These are phyloP conservation scores for Rhynchosporium agropyri DNA, from an alignment of 2,329 filamentous ascomycete genomes.

Conservation along the genomic window DNA sequence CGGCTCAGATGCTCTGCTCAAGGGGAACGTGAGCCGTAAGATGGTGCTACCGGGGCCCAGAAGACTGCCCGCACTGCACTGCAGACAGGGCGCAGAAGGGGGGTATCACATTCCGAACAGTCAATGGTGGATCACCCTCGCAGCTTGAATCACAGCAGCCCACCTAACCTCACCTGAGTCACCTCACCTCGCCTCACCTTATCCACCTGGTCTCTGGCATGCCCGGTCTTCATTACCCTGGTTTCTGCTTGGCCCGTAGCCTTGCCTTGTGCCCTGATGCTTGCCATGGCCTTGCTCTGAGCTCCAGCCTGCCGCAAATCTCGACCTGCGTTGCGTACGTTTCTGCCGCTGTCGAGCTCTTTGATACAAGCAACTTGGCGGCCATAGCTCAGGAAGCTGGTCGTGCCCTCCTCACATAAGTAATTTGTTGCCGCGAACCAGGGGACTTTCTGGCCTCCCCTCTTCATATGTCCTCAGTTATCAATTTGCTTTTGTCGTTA, in stretches of 20 bases:
- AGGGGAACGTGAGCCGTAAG: slow-evolving; percentile 10
- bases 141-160: slow-evolving; percentile 23
- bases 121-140: slow-evolving; percentile 37
- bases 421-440: slow-evolving; percentile 30
- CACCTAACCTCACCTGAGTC: background rate
- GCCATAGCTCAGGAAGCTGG: slow-evolving; percentile 32
- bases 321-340: slow-evolving; percentile 26
- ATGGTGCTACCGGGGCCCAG: slow-evolving; percentile 4
- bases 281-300: slow-evolving; percentile 10
- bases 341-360: slow-evolving; percentile 27
- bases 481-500: slow-evolving; percentile 33
- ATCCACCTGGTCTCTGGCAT: slow-evolving; percentile 21
- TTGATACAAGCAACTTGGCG: slow-evolving; percentile 34
- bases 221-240: slow-evolving; percentile 17
- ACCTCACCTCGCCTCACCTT: background rate
- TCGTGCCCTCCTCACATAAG: slow-evolving; percentile 31
- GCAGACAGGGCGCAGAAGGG: slow-evolving; percentile 17
- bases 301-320: slow-evolving; percentile 22
- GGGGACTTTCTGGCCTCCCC: slow-evolving; percentile 24
- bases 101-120: slow-evolving; percentile 30
- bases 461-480: slow-evolving; percentile 22
- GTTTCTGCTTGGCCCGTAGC: slow-evolving; percentile 11
- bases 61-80: background rate
- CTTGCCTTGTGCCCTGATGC: slow-evolving; percentile 21
- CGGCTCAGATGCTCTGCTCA: slow-evolving; percentile 3